Percentiles rank a stretch among this genome's conserved stretches.
Evolutionary conservation across 1,139 yeast species (phyloP).

Genomic region (Hemisphaericaspora lyxosophila): DNA sequence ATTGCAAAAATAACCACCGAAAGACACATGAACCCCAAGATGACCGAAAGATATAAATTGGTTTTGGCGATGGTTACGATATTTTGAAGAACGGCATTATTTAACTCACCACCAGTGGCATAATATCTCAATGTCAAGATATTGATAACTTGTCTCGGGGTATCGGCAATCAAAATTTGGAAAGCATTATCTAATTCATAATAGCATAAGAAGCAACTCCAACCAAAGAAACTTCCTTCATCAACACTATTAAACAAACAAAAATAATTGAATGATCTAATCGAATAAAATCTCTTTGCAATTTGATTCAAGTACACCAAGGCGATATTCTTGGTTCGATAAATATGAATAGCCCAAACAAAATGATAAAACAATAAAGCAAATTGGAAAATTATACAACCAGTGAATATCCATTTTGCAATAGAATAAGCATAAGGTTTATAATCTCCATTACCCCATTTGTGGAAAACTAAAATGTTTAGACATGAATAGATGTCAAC

Average conservation of each 20-base stretch:
- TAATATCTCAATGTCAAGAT: conserved; percentile 65
- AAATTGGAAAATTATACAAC: conserved; percentile 77
- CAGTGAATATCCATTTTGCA: conserved; percentile 81
- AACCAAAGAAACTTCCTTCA: conserved; percentile 64
- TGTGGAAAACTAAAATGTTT: conserved; percentile 68
- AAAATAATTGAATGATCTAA: conserved; percentile 60
- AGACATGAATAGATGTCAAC: conserved; percentile 82
- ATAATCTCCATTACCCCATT: conserved; percentile 63
- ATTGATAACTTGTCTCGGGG: conserved; percentile 87
- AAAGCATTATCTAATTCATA: conserved; percentile 67
- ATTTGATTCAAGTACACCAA: conserved; percentile 67
- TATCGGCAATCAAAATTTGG: conserved; percentile 68
- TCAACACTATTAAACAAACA: conserved; percentile 74
- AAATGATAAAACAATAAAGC: conserved; percentile 58
- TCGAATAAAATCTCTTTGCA: conserved; percentile 58
- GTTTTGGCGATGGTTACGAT: conserved; percentile 58
- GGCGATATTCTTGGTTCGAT: conserved; percentile 64
- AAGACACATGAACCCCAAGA: conserved; percentile 71
- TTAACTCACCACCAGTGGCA: conserved; percentile 47
- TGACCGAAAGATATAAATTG: conserved; percentile 64
- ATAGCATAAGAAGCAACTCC: conserved; percentile 66
- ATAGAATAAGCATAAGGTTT: conserved; percentile 55
- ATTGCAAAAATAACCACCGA: conserved; percentile 76
- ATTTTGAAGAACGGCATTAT: conserved; percentile 50
- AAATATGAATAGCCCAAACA: conserved; percentile 59